phyloP scores from a whole-genome alignment of 2,329 filamentous ascomycete species.

The Fusarium chaquense region DNA sequence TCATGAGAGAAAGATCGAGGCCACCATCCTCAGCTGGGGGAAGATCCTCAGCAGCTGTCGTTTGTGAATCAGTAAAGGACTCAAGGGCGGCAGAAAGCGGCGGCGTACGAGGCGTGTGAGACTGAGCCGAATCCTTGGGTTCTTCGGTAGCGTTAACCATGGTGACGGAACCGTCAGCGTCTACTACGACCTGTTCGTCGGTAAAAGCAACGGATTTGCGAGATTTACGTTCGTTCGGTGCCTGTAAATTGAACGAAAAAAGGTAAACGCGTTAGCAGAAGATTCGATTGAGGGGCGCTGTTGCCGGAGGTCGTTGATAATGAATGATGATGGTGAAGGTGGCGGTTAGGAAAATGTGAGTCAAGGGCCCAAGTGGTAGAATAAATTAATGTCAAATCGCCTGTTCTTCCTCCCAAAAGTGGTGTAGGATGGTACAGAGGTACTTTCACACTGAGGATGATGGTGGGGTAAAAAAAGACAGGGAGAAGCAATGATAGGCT shows the following conservation, averaged over 20 bases:
- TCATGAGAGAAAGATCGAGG: constrained; percentile 74
- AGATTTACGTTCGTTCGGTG: constrained; percentile 70
- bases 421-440: constrained; percentile 40
- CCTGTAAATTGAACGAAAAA: constrained; percentile 40
- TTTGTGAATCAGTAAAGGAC: constrained; percentile 64
- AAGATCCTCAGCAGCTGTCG: constrained; percentile 60
- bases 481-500: constrained; percentile 31
- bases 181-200: constrained; percentile 87
- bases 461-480: constrained; percentile 27
- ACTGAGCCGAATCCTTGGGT: constrained; percentile 83
- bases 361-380: constrained; percentile 40
- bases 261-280: constrained; percentile 33
- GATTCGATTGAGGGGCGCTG: constrained; percentile 15
- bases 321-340: constrained; percentile 35
- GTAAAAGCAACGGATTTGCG: constrained; percentile 96
- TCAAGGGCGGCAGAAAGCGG: constrained; percentile 67
- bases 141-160: constrained; percentile 79
- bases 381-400: constrained; percentile 41
- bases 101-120: constrained; percentile 78
- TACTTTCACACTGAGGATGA: constrained; percentile 38
- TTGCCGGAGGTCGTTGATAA: constrained; percentile 8
- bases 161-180: constrained; percentile 87
- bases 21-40: constrained; percentile 63
- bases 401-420: constrained; percentile 33
- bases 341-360: constrained; percentile 48